Percentiles rank a stretch among this genome's conserved stretches.
Conservation (phyloP, 495 filamentous ascomycete genomes). For the Darksidea phi region DNA sequence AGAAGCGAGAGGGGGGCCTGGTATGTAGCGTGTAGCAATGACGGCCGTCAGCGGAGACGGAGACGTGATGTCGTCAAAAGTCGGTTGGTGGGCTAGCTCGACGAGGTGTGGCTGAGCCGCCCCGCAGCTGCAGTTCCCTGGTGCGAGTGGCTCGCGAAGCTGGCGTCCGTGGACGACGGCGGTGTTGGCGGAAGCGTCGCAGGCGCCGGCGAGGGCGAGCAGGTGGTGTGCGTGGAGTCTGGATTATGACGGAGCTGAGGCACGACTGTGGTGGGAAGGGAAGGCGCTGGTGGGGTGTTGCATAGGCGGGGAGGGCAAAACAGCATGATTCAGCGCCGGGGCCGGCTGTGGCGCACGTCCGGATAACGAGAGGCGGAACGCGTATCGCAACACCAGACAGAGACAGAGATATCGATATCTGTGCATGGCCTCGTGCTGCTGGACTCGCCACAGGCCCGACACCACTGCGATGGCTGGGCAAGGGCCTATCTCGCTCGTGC, state of each 20-base stretch:
- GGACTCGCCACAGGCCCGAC: not conserved
- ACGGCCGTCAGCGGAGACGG: conserved; percentile 8
- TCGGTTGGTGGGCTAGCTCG: not conserved
- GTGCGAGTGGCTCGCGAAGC: too few species aligned
- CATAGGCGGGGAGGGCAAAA: conserved; percentile 1
- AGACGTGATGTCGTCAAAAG: conserved; percentile 9
- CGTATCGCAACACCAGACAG: too few species aligned
- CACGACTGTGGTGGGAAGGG: not conserved
- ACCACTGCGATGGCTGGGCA: not conserved
- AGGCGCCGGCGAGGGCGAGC: not conserved
- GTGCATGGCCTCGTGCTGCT: too few species aligned
- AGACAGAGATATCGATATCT: too few species aligned
- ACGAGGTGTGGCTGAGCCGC: not conserved
- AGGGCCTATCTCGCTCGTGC: conserved; percentile 6
- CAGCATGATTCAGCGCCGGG: not conserved
- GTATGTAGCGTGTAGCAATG: conserved; percentile 8
- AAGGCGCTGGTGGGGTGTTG: not conserved
- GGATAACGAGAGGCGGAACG: too few species aligned
- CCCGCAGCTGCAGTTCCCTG: not conserved
- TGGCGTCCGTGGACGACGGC: too few species aligned
- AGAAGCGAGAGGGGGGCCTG: not conserved
- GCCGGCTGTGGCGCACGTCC: not conserved
- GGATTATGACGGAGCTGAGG: conserved; percentile 14
- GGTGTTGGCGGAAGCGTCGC: not conserved
- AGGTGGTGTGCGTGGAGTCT: not conserved